Conservation (phyloP, 345 rosid genomes). For the Iberis pinnata region DNA sequence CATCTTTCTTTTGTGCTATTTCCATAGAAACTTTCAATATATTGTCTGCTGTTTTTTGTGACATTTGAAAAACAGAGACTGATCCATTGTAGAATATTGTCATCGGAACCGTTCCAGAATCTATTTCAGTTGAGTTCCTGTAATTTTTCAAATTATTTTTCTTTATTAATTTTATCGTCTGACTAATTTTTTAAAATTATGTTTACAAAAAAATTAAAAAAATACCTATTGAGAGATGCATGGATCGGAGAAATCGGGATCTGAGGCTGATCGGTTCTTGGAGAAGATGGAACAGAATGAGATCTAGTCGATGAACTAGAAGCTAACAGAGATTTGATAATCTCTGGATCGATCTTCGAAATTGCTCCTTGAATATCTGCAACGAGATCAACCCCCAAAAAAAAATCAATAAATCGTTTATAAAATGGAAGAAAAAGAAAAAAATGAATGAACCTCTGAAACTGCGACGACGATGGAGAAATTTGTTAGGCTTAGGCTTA, state of each 20-base stretch:
- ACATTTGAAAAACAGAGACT: conserved; percentile 58
- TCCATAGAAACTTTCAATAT: conserved; percentile 55
- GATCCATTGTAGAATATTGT: conserved; percentile 86
- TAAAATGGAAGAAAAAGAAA: too few relatives aligned
- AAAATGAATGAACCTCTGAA: conserved; percentile 46
- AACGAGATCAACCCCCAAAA: too few relatives aligned
- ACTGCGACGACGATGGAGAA: conserved; percentile 56
- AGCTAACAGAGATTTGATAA: conserved; percentile 62
- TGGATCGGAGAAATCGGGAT: conserved; percentile 32
- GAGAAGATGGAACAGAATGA: conserved; percentile 42
- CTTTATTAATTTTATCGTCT: too few relatives aligned
- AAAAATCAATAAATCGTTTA: neutral
- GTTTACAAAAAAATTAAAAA: too few relatives aligned
- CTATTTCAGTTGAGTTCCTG: too few relatives aligned
- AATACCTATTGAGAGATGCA: too few relatives aligned
- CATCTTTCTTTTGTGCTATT: conserved; percentile 26
- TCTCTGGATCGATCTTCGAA: conserved; percentile 73
- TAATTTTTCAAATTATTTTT: too few relatives aligned
- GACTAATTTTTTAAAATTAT: too few relatives aligned
- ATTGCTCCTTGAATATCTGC: conserved; percentile 77
- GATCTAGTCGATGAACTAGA: conserved; percentile 35
- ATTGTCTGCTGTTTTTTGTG: conserved; percentile 50
- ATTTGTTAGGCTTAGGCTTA: conserved; percentile 41
- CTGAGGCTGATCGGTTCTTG: conserved; percentile 32
- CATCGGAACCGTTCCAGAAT: conserved; percentile 68